Evolutionary conservation across 768 basidiomycete species (phyloP).

Genomic region (Lactarius sanguifluus): DNA sequence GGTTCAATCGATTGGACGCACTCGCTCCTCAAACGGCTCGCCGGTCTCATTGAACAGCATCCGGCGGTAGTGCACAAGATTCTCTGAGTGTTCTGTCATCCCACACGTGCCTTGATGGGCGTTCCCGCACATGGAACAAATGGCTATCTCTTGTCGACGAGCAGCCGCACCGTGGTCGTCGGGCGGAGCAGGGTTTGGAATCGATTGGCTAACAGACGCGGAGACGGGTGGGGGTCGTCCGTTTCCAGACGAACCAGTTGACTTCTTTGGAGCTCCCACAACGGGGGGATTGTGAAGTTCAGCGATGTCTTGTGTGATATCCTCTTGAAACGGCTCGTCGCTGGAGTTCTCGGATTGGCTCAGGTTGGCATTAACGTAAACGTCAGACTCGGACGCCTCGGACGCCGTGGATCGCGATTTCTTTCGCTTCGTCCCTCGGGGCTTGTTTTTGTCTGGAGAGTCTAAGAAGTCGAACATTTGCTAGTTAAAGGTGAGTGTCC

Average conservation of each 20-base stretch:
- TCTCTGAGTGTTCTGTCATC: constrained; percentile 65
- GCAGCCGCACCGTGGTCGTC: neutral
- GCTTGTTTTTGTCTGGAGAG: constrained; percentile 38
- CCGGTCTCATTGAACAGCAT: constrained; percentile 66
- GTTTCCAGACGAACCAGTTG: neutral
- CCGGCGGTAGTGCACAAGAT: constrained; percentile 67
- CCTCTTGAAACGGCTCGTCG: neutral
- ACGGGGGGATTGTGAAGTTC: constrained; percentile 4
- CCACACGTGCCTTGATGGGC: constrained; percentile 45
- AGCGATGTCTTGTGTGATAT: constrained; percentile 1
- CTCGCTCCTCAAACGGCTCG: constrained; percentile 66
- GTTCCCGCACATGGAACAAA: constrained; percentile 64
- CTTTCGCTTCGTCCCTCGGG: constrained; percentile 38
- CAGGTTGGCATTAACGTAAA: constrained; percentile 34
- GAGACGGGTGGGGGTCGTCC: neutral
- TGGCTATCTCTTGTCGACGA: constrained; percentile 24
- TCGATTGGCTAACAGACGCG: constrained; percentile 3
- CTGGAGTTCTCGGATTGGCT: constrained; percentile 21
- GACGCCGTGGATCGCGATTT: constrained; percentile 36
- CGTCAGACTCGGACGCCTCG: constrained; percentile 44
- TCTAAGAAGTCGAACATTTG: constrained; percentile 39
- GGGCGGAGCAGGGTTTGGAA: neutral
- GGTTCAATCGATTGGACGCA: constrained; percentile 36
- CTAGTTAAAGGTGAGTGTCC: constrained; percentile 23
- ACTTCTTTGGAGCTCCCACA: neutral